Evolutionary conservation across 495 filamentous ascomycete genomes (phyloP), one percentile per base, ranked within the genome.

Genomic region (Aspergillus sclerotioniger): DNA sequence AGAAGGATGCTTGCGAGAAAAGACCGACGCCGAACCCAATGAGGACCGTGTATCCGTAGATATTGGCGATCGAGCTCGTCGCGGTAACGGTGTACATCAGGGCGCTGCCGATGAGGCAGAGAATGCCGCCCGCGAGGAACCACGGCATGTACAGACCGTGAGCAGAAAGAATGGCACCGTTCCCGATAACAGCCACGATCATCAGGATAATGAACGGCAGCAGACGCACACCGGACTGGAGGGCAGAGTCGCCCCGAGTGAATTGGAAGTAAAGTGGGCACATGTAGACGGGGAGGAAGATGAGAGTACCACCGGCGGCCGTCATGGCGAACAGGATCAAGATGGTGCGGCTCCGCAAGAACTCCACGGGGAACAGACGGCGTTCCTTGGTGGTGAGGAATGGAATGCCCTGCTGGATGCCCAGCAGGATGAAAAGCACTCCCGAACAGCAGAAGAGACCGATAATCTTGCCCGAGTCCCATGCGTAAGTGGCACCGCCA

Each of bases 201-300:
- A 79, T 62, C 6, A 84, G 49, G 51, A 78, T 47, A 49, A 87
- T 74, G 53, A 81, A 85, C 3, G 87, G 85, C 3, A 89, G 74
- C 3, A 87, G 72, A 7, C 80, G 75, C 1, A 87, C 79, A 3
- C 75, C 83, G 1, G 84, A 70, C 44, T 69, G 58, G 12, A 85
- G 65, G 7, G 82, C 75, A 0, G 62, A 63, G 60, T 86, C 82
- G 25, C 63, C 68, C 17, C 70, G 71, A 0, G 76, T 76, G 64
- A 87, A 87, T 56, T 84, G 82, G 67, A 87, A 87, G 70, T 78
- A 85, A 37, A 86, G 63, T 0, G 84, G 85, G 52, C 73, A 66
- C 51, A 81, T 84, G 62, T 83, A 84, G 25, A 83, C 67, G 0
- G 71, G 53, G n/a, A 78, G 49, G 44, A 74, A 79, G 32, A 70